Evolutionary conservation across 148 eudicot genomes (phyloP).

Genomic region (Amaranthus palmeri): DNA sequence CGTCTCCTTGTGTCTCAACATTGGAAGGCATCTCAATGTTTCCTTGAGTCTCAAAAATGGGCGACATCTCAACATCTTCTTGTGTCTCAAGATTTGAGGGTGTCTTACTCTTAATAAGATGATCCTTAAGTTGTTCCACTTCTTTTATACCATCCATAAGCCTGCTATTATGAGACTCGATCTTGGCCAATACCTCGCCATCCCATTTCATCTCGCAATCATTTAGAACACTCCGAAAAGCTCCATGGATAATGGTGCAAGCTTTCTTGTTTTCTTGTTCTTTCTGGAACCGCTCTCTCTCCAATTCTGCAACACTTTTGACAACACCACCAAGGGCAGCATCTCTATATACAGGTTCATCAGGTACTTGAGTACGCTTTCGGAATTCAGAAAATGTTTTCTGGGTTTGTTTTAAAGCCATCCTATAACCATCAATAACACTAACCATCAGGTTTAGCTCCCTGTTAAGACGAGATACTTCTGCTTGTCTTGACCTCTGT

Average conservation of each 20-base stretch:
- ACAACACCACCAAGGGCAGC: slow-evolving; percentile 83
- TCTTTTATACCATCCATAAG: slow-evolving; percentile 34
- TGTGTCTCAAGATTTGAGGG: neutral
- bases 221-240: slow-evolving; percentile 17
- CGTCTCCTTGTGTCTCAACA: too few relatives aligned
- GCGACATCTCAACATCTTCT: too few relatives aligned
- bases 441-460: slow-evolving; percentile 68
- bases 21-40: too few relatives aligned
- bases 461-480: slow-evolving; percentile 50
- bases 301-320: slow-evolving; percentile 55
- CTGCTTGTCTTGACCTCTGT: slow-evolving; percentile 38
- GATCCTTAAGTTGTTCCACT: slow-evolving; percentile 31
- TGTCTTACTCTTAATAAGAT: neutral
- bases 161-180: slow-evolving; percentile 30
- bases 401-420: slow-evolving; percentile 58
- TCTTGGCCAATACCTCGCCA: slow-evolving; percentile 18
- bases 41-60: too few relatives aligned
- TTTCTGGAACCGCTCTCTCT: slow-evolving; percentile 43
- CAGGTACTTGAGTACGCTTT: slow-evolving; percentile 37
- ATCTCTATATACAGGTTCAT: slow-evolving; percentile 77
- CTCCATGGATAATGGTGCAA: slow-evolving; percentile 24
- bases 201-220: slow-evolving; percentile 24
- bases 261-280: slow-evolving; percentile 56
- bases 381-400: slow-evolving; percentile 55
- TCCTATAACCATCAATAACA: slow-evolving; percentile 64